Percentiles rank a stretch among this genome's conserved stretches.
These are phyloP conservation scores for Aspergillus pseudonomiae DNA, from an alignment of 2,329 filamentous ascomycete genomes.

Conservation along the genomic window DNA sequence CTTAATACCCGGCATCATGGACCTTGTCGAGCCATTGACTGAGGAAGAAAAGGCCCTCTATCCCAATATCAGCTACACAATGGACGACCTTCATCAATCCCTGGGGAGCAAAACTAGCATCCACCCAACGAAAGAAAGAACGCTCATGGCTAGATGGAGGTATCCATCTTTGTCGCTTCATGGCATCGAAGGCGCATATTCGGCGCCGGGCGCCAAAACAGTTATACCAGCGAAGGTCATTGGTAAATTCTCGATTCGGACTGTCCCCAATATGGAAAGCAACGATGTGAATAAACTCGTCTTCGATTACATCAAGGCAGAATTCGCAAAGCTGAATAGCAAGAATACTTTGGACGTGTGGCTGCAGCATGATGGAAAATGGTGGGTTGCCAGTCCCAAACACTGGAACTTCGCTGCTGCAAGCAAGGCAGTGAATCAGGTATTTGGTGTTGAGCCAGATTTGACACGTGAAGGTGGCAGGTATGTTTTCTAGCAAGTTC, in stretches of 20 bases:
- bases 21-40: slow-evolving; percentile 87
- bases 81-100: slow-evolving; percentile 92
- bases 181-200: slow-evolving; percentile 94
- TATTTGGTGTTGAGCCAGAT: slow-evolving; percentile 91
- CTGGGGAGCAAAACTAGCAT: slow-evolving; percentile 88
- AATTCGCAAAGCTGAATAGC: slow-evolving; percentile 82
- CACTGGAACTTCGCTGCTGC: slow-evolving; percentile 99
- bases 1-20: slow-evolving; percentile 87
- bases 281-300: slow-evolving; percentile 85
- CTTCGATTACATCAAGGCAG: slow-evolving; percentile 77
- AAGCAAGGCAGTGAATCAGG: slow-evolving; percentile 91
- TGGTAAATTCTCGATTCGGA: slow-evolving; percentile 98
- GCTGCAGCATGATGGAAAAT: slow-evolving; percentile 90
- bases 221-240: slow-evolving; percentile 97
- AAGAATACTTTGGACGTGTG: slow-evolving; percentile 88
- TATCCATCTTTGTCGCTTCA: slow-evolving; percentile 93
- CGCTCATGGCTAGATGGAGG: slow-evolving; percentile 94
- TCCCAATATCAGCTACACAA: slow-evolving; percentile 86
- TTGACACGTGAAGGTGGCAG: slow-evolving; percentile 94
- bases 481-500: slow-evolving; percentile 48
- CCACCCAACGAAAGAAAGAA: slow-evolving; percentile 83
- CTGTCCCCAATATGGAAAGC: slow-evolving; percentile 96
- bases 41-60: slow-evolving; percentile 88
- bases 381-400: slow-evolving; percentile 97
- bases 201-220: slow-evolving; percentile 90